Base-by-base conservation (phyloP, 2,329 filamentous ascomycete species). In the Amphichorda felina region DNA sequence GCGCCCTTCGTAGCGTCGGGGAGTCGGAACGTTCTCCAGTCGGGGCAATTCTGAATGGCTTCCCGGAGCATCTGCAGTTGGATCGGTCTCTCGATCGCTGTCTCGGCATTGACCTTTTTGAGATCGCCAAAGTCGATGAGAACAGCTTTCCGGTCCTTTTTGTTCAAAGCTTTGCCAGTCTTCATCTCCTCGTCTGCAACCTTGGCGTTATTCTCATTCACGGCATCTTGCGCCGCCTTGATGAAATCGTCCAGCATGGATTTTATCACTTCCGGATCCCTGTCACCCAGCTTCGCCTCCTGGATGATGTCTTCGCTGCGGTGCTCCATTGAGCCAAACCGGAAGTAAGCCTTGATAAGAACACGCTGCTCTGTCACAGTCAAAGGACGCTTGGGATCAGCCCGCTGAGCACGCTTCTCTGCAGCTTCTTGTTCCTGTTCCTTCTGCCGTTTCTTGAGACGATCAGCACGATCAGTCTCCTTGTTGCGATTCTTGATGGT, bases 71-170 rank as follows among this genome's bases (percentile, higher is more conserved):
- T 76, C 39, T 79, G 81, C 67, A 96, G 81, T 50, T 96, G 89
- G 32, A 80, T 75, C 0, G 91, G 89, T 8, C 93, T 80, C 46
- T 96, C 89, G 9, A 94, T 76, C 37, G 95, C 82, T 0, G 91
- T 96, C 58, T 94, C 87, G 1, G 91, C 91, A 51, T 98, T 98
- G 50, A 95, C 75, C 48, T 94, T 88, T 59, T 94, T 94, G 34
- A 95, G 81, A 37, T 88, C 86, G 31, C 82, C 80, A 58, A 88
- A 94, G 53, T 96, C 88, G 49, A 98, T 95, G 30, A 98, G 66
- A 14, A 98, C 85, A 1, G 91, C 91, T 59, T 98, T 98, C 58
- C 86, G 86, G 54, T 98, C 91, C 57, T 98, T 98, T 65, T 96
- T 95, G 0, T 89, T 94, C 37, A 93, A 61, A 3, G 78, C 71